A percentile compares a stretch with the other conserved stretches of the same genome.
Evolutionary conservation across 2,329 filamentous ascomycete species (phyloP).

Genomic region (Apiospora rasikravindrae): DNA sequence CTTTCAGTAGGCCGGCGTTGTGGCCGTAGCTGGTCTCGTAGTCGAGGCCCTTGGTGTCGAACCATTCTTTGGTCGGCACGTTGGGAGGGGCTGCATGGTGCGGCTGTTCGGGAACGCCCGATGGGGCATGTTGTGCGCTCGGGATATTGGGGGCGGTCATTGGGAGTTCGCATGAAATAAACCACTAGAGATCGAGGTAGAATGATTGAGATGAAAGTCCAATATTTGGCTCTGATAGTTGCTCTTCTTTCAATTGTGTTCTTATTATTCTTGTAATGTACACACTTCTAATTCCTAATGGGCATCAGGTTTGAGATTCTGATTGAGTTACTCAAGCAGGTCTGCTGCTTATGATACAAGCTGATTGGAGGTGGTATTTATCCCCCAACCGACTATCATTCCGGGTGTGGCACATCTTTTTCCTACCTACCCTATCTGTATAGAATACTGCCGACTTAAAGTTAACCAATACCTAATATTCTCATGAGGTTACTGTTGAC

Average conservation of each 20-base stretch:
- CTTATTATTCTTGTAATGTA: too few species aligned
- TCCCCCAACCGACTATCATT: background rate
- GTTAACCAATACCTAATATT: background rate
- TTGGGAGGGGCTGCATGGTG: constrained; percentile 1
- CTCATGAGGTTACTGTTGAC: background rate
- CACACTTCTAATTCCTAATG: too few species aligned
- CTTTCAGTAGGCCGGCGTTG: background rate
- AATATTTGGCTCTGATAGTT: background rate
- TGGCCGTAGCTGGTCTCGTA: constrained; percentile 10
- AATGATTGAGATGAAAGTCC: too few species aligned
- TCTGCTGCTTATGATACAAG: background rate
- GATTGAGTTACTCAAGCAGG: too few species aligned
- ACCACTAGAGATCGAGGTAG: background rate
- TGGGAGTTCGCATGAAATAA: background rate
- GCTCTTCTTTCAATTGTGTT: too few species aligned
- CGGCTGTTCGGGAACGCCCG: background rate
- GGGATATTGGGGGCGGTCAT: background rate
- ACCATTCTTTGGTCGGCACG: background rate
- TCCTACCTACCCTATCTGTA: background rate
- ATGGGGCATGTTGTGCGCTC: background rate
- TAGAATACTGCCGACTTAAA: too few species aligned
- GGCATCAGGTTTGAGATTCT: too few species aligned
- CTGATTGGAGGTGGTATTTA: background rate
- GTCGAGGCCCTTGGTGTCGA: constrained; percentile 5
- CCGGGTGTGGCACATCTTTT: too few species aligned